Evolutionary conservation across 2,329 filamentous ascomycete genomes (phyloP), one percentile per base, ranked within the genome.

Genomic region (Colletotrichum lupini): DNA sequence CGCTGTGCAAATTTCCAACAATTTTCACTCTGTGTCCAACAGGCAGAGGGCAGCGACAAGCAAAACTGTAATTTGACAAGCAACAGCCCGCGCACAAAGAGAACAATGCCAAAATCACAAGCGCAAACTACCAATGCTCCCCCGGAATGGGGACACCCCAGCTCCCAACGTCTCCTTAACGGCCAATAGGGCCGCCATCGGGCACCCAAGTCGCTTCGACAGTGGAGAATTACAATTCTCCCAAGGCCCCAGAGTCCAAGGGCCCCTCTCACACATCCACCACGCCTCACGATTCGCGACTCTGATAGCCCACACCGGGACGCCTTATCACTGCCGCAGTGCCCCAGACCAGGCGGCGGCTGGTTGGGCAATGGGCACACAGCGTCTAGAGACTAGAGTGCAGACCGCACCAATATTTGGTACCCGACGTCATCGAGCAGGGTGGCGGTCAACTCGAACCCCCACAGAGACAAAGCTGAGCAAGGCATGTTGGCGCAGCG

Each of bases 401-500:
- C 61, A 60, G 61, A 58, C 61, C 58, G 71, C 35, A 22, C 56
- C 61, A 53, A 24, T 35, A 37, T 24, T 74, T 63, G 72, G 42
- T 63, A 53, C 67, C 68, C 72, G 72, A 74, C 72, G 72, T 74
- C 72, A 74, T 74, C 68, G 68, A 62, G 46, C 72, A 72, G 70
- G 52, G 57, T 72, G 57, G 68, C 72, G 59, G 68, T 63, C 72
- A 72, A 59, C 37, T 37, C 30, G 30, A 46, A 63, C 64, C 68
- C 62, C 68, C 61, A 52, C 72, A 56, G 37, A 46, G 30, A 30
- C 52, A 37, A 37, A 56, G 42, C 49, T 66, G 55, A 59, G 19
- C 60, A 59, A 59, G 22, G 24, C 30, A 53, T 9, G n/a, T 28
- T 55, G 30, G 56, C 46, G 42, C 66, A 58, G 14, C 19, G 16